Conservation (phyloP, 805 yeast genomes). For the Suhomyces sp. region DNA sequence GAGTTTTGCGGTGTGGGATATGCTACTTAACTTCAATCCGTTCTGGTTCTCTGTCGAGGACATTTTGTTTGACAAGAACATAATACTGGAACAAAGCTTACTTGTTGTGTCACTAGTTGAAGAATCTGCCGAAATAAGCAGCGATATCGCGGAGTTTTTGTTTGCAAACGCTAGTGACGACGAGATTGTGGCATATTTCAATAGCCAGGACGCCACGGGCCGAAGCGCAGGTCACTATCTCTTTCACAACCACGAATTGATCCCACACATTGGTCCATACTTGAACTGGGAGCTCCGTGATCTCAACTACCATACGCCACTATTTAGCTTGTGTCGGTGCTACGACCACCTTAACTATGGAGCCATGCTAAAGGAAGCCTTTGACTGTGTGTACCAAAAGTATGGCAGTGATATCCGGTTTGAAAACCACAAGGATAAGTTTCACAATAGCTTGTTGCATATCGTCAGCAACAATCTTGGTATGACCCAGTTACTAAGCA, state of each 20-base stretch:
- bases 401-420: conserved; percentile 45
- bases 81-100: conserved; percentile 50
- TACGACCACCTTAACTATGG: conserved; percentile 73
- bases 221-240: conserved; percentile 75
- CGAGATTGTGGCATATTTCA: conserved; percentile 51
- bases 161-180: conserved; percentile 35
- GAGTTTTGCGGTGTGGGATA: conserved; percentile 43
- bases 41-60: conserved; percentile 62
- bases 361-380: conserved; percentile 44
- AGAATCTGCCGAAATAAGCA: conserved; percentile 46
- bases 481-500: conserved; percentile 22
- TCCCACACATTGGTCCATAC: conserved; percentile 51
- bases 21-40: conserved; percentile 45
- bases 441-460: conserved; percentile 78
- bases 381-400: conserved; percentile 37
- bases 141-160: conserved; percentile 44
- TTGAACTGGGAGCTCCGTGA: conserved; percentile 73
- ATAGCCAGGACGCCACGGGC: conserved; percentile 47
- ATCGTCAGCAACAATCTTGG: conserved; percentile 52
- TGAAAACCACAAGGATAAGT: conserved; percentile 64
- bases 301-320: conserved; percentile 67
- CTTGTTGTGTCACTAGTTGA: conserved; percentile 60
- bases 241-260: conserved; percentile 52
- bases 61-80: conserved; percentile 59
- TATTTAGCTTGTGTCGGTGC: conserved; percentile 70